Base-by-base conservation (phyloP, 2,329 filamentous ascomycete genomes). In the Dactylellina haptotyla region DNA sequence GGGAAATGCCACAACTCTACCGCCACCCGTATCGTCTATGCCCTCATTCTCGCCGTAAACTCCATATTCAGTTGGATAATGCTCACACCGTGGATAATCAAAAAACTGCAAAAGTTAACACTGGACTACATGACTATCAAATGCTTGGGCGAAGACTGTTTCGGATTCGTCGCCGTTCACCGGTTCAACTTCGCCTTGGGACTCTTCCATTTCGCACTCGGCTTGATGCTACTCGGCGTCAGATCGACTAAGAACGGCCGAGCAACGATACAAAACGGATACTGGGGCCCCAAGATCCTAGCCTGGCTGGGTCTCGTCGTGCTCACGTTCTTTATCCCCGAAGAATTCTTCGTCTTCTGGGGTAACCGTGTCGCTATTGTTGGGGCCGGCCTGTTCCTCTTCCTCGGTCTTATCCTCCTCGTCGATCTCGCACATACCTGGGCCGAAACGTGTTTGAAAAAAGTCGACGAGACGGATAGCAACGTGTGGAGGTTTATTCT, bases 61-160 rank as follows among this genome's bases (percentile, higher is more conserved):
- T 97, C 94, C 70, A 97, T 98, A 76, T 81, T 98, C 57, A 94
- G 95, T 34, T 99, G 95, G 95, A 92, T 99, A 78, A 97, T 98
- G 92, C 92, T 99, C 83, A 99, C 95, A 20, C 92, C 93, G 59
- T 99, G 95, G 95, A 95, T 95, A 32, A 91, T 99, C 80, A 92
- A 97, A 79, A 98, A 98, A 81, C 85, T 99, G 4, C 89, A 98
- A 82, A 88, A 96, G 76, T 85, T 98, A 62, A 95, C 92, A 10
- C 86, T 99, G 76, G 93, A 98, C 82, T 98, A 97, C 80, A 93
- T 99, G 84, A 93, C 92, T 79, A 96, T 99, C 79, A 90, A 90
- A 79, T 99, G 95, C 80, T 89, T 92, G 26, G 93, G 91, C 54
- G 91, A 94, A 77, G 87, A 94, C 79, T 99, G 95, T 81, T 91